phyloP scores from a whole-genome alignment of 2,329 filamentous ascomycete species.

The Pleochaeta shiraiana region DNA sequence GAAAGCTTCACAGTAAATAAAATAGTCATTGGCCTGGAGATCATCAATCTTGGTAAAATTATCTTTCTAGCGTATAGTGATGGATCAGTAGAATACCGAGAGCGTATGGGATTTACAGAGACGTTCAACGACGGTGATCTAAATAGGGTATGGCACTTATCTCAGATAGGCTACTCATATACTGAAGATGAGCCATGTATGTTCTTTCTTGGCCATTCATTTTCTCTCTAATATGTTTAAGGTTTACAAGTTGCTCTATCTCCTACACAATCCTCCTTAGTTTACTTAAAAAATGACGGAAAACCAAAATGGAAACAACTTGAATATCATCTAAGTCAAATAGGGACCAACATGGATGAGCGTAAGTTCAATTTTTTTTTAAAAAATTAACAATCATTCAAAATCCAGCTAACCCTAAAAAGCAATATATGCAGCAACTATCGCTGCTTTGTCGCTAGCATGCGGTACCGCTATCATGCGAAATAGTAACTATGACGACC shows the following conservation, averaged over 20 bases:
- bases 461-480: constrained; percentile 27
- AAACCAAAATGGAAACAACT: constrained; percentile 36
- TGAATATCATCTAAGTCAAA: constrained; percentile 26
- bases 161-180: constrained; percentile 61
- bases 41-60: constrained; percentile 47
- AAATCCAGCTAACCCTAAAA: constrained; percentile 13
- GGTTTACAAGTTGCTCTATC: constrained; percentile 39
- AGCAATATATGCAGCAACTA: constrained; percentile 33
- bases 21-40: constrained; percentile 43
- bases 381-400: not conserved
- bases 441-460: constrained; percentile 36
- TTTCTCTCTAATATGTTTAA: constrained; percentile 14
- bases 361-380: constrained; percentile 20
- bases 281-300: constrained; percentile 34
- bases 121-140: constrained; percentile 41
- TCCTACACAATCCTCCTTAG: constrained; percentile 35
- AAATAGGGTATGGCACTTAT: constrained; percentile 43
- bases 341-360: constrained; percentile 27
- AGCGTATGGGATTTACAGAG: constrained; percentile 49
- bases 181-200: constrained; percentile 40
- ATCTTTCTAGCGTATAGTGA: constrained; percentile 58
- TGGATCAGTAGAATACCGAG: constrained; percentile 59
- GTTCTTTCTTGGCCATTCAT: constrained; percentile 10
- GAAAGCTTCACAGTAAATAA: constrained; percentile 49
- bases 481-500: constrained; percentile 40